Evolutionary conservation across 345 rosid species (phyloP).

Genomic region (Cardiospermum halicacabum): DNA sequence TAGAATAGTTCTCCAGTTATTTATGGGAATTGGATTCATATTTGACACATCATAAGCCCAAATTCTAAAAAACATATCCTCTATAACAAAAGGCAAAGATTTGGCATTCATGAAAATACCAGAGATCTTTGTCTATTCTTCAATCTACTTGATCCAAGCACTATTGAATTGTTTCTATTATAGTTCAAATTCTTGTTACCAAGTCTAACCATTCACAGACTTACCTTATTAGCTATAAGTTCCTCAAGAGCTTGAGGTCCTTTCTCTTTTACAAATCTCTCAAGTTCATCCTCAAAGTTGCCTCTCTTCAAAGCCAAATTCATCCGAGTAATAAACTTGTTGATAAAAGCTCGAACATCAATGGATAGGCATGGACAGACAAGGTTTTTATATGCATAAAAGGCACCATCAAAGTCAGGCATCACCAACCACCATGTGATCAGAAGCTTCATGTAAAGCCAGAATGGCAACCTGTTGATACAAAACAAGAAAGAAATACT

Average conservation of each 20-base stretch:
- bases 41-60: no score
- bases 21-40: no score
- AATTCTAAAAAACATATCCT: no score
- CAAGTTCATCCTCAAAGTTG: constrained; percentile 9
- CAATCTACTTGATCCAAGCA: no score
- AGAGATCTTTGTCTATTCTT: no score
- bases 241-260: constrained; percentile 23
- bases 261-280: constrained; percentile 5
- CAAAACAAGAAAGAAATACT: neutral
- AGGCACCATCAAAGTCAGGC: constrained; percentile 28
- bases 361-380: constrained; percentile 23
- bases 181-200: no score
- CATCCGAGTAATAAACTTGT: constrained; percentile 9
- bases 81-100: no score
- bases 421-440: constrained; percentile 9
- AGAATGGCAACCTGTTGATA: constrained; percentile 16
- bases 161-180: no score
- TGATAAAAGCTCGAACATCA: constrained; percentile 2
- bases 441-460: constrained; percentile 28
- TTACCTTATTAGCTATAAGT: constrained; percentile 12
- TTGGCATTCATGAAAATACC: no score
- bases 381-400: constrained; percentile 23
- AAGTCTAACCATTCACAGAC: neutral
- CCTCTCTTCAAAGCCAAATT: constrained; percentile 7
- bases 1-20: no score